These are phyloP conservation scores for Trichophyton schoenleinii DNA, from an alignment of 2,329 filamentous ascomycete species.

Conservation along the genomic window DNA sequence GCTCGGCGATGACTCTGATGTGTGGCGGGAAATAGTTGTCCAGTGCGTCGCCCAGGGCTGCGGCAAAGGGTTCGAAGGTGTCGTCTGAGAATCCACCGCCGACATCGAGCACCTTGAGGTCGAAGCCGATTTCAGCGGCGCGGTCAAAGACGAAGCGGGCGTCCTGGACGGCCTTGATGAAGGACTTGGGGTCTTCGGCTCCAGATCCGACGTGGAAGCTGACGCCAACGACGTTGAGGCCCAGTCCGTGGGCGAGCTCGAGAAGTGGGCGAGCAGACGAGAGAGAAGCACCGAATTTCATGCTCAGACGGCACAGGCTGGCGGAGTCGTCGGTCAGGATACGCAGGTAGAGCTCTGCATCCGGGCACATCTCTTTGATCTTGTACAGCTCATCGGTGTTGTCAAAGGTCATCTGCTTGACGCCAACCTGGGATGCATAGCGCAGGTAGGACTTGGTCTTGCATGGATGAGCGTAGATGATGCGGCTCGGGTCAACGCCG, in stretches of 20 bases:
- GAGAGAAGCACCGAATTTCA: slow-evolving; percentile 92
- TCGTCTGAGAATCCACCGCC: slow-evolving; percentile 87
- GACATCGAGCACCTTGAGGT: slow-evolving; percentile 79
- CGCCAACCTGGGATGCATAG: slow-evolving; percentile 69
- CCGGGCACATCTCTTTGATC: slow-evolving; percentile 81
- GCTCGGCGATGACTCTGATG: slow-evolving; percentile 85
- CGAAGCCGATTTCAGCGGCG: slow-evolving; percentile 61
- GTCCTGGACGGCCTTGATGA: slow-evolving; percentile 80
- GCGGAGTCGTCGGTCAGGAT: slow-evolving; percentile 95
- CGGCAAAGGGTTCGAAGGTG: slow-evolving; percentile 82
- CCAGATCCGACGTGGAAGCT: slow-evolving; percentile 98
- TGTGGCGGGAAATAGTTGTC: slow-evolving; percentile 77
- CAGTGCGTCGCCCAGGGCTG: slow-evolving; percentile 63
- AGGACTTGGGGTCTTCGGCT: slow-evolving; percentile 83
- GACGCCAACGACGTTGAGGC: slow-evolving; percentile 84
- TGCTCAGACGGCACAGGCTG: slow-evolving; percentile 83
- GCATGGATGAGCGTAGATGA: slow-evolving; percentile 98
- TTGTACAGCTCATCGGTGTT: slow-evolving; percentile 97
- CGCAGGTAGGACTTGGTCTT: slow-evolving; percentile 98
- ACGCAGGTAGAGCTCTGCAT: slow-evolving; percentile 81
- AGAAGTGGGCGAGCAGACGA: slow-evolving; percentile 69
- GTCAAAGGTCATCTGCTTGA: slow-evolving; percentile 99
- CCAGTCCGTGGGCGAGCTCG: slow-evolving; percentile 63
- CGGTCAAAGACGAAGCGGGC: slow-evolving; percentile 82
- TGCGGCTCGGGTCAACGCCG: slow-evolving; percentile 73